Conservation (phyloP, 2,329 filamentous ascomycete species). For the Biscogniauxia marginata region DNA sequence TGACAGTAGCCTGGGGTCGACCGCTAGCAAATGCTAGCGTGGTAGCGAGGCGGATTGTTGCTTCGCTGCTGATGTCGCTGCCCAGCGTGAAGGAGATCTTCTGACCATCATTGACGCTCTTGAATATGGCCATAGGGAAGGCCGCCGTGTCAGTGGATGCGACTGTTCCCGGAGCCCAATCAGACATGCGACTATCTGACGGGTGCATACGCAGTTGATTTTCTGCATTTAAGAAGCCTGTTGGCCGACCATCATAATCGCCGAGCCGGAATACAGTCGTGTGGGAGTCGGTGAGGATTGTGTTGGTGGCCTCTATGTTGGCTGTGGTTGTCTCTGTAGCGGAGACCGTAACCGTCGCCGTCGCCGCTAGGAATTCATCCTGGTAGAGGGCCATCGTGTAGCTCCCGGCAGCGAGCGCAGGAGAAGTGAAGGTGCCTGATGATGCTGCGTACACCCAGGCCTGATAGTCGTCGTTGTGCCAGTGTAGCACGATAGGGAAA, state of each 20-base stretch:
- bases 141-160: constrained; percentile 44
- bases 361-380: constrained; percentile 51
- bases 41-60: constrained; percentile 52
- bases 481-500: constrained; percentile 55
- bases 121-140: constrained; percentile 58
- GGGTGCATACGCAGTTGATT: constrained; percentile 60
- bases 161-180: constrained; percentile 51
- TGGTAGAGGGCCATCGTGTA: constrained; percentile 62
- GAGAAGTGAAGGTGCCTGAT: constrained; percentile 51
- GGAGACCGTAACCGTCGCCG: constrained; percentile 42
- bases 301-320: constrained; percentile 43
- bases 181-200: constrained; percentile 51
- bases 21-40: constrained; percentile 54
- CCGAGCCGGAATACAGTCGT: constrained; percentile 55
- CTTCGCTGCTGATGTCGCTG: constrained; percentile 39
- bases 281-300: constrained; percentile 36
- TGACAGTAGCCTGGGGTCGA: constrained; percentile 43
- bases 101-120: constrained; percentile 42
- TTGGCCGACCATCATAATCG: constrained; percentile 55
- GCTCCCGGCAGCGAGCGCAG: constrained; percentile 57
- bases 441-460: constrained; percentile 55
- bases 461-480: constrained; percentile 54
- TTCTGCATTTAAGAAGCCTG: constrained; percentile 56
- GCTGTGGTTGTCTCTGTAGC: constrained; percentile 46
- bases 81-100: constrained; percentile 40